Conservation (phyloP, 305 asterid species). For the Ilex paraguariensis region DNA sequence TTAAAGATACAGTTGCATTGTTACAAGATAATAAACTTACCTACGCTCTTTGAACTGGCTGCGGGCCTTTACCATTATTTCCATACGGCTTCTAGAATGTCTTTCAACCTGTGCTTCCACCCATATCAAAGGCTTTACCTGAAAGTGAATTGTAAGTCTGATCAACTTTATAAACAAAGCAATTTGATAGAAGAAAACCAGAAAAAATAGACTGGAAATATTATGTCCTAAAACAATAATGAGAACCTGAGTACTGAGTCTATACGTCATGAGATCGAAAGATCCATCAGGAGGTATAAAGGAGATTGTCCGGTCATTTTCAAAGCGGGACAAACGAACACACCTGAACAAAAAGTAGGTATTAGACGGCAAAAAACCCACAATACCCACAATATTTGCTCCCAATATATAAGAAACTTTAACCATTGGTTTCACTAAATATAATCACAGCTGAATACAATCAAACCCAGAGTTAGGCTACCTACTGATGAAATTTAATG, state of each 20-base stretch:
- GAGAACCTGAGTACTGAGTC: slow-evolving; percentile 91
- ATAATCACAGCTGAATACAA: not conserved
- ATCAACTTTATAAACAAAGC: slow-evolving; percentile 1
- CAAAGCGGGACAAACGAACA: slow-evolving; percentile 93
- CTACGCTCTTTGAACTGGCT: slow-evolving; percentile 99
- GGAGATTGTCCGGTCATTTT: slow-evolving; percentile 88
- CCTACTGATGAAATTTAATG: slow-evolving; percentile 98
- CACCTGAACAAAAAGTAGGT: slow-evolving; percentile 46
- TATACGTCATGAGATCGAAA: slow-evolving; percentile 97
- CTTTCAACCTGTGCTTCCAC: slow-evolving; percentile 97
- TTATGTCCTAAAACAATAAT: slow-evolving; percentile 1
- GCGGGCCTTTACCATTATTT: slow-evolving; percentile 79
- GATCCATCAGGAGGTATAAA: slow-evolving; percentile 98
- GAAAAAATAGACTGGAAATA: not conserved
- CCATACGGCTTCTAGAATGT: slow-evolving; percentile 93
- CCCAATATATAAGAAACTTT: not conserved
- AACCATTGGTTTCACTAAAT: not conserved
- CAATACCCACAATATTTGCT: not conserved
- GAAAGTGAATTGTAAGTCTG: slow-evolving; percentile 20
- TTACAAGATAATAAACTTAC: slow-evolving; percentile 24
- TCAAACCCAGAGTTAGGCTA: not conserved
- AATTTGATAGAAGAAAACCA: slow-evolving; percentile 1
- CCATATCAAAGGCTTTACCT: slow-evolving; percentile 98
- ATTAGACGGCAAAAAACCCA: too few relatives aligned
- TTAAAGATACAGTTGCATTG: not conserved